Evolutionary conservation across 768 basidiomycete genomes (phyloP).

Genomic region (Mycena leptocephala): DNA sequence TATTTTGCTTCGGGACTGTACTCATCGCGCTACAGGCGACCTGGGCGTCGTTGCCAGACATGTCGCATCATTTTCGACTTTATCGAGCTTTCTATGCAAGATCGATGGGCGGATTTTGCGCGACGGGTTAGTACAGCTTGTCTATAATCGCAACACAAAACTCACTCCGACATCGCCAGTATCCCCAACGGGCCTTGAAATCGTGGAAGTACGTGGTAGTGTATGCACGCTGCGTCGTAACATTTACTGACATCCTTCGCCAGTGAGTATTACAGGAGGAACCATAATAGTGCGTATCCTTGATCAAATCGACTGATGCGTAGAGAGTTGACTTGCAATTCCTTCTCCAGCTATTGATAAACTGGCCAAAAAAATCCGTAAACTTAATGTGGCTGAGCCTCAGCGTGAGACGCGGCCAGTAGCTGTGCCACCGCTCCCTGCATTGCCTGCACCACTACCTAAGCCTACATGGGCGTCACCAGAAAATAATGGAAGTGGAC

Average conservation of each 20-base stretch:
- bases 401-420: constrained; percentile 42
- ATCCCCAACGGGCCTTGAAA: constrained; percentile 68
- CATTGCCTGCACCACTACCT: constrained; percentile 1
- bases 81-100: constrained; percentile 54
- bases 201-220: constrained; percentile 61
- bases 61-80: constrained; percentile 67
- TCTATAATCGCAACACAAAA: neutral
- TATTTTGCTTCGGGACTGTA: neutral
- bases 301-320: neutral
- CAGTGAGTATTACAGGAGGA: constrained; percentile 68
- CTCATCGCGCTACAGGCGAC: constrained; percentile 58
- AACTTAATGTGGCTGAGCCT: constrained; percentile 22
- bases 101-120: constrained; percentile 71
- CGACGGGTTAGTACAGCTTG: constrained; percentile 9
- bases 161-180: constrained; percentile 53
- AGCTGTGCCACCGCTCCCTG: neutral
- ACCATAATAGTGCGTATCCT: constrained; percentile 61
- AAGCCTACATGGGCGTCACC: constrained; percentile 47
- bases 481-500: constrained; percentile 30
- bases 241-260: neutral
- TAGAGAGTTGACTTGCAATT: constrained; percentile 1
- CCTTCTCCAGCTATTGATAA: constrained; percentile 50
- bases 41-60: constrained; percentile 73
- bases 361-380: constrained; percentile 58
- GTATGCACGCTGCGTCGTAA: neutral